These are phyloP conservation scores for Magnusiomyces fungicola DNA, from an alignment of 1,139 yeast genomes.

Conservation along the genomic window DNA sequence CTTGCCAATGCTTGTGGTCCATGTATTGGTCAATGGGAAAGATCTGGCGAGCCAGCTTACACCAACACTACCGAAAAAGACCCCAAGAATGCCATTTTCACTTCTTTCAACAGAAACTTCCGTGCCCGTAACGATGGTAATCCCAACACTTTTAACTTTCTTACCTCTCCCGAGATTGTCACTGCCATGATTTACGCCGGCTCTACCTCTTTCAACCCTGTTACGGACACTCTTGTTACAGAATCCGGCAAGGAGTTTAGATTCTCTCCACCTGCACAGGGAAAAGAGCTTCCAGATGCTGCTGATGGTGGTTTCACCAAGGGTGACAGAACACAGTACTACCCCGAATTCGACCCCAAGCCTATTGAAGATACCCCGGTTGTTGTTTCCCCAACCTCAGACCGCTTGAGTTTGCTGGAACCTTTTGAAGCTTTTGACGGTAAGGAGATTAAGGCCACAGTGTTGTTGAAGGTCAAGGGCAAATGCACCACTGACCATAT, in stretches of 20 bases:
- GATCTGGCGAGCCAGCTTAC: slow-evolving; percentile 35
- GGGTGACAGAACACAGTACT: slow-evolving; percentile 69
- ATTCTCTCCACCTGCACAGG: slow-evolving; percentile 67
- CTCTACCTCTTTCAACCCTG: slow-evolving; percentile 79
- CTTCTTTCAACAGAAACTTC: slow-evolving; percentile 95
- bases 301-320: slow-evolving; percentile 56
- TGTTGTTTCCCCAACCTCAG: slow-evolving; percentile 67
- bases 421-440: slow-evolving; percentile 87
- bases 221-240: slow-evolving; percentile 63
- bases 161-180: slow-evolving; percentile 94
- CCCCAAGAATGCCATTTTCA: slow-evolving; percentile 78
- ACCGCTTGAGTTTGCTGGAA: slow-evolving; percentile 73
- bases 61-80: slow-evolving; percentile 44
- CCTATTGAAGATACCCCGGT: slow-evolving; percentile 72
- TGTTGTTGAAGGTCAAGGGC: slow-evolving; percentile 86
- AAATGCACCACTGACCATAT: slow-evolving; percentile 98
- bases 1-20: slow-evolving; percentile 99
- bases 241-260: slow-evolving; percentile 63
- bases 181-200: slow-evolving; percentile 96
- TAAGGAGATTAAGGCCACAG: slow-evolving; percentile 66
- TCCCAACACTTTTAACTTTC: slow-evolving; percentile 92
- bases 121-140: slow-evolving; percentile 97
- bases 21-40: slow-evolving; percentile 98
- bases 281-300: slow-evolving; percentile 73
- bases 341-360: slow-evolving; percentile 51